Evolutionary conservation across 1,139 yeast species (phyloP), one percentile per base, ranked within the genome.

Genomic region (Suhomyces choctaworum): DNA sequence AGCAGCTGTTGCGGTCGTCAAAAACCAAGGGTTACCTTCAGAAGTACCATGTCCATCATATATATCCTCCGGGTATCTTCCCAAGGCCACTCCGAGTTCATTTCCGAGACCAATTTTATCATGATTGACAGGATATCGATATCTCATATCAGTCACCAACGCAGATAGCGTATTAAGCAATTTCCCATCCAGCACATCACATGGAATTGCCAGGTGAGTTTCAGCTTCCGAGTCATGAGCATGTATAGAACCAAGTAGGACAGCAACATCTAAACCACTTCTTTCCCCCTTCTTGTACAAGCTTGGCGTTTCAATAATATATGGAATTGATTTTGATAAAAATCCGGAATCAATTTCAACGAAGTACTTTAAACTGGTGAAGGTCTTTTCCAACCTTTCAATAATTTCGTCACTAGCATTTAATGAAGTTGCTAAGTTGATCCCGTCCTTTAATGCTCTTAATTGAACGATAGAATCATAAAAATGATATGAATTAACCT

Each of bases 11-110:
- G 92, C 79, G 0, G 97, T 90, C 15, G 94, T 73, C 41, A 92
- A 74, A 55, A 90, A 90, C 98, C 97, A 92, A 2, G 98, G 97
- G 52, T 92, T 92, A 2, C 97, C 97, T 47, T 80, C 83, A 11
- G 83, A 70, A 0, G 74, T 67, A 0, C 80, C 82, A 41, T 73
- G 66, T 0, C 97, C 97, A 58, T 90, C 85, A 58, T 92, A 92
- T 9, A 84, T 61, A 60, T 92, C 98, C 53, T 90, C 97, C 0
- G 97, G 96, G 53, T 92, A 92, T 51, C 98, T 69, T 2, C 98
- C 98, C 32, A 90, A 62, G 0, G 86, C 96, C 27, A 82, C 79
- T 0, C 94, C 95, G 16, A 63, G 50, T 15, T 62, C 62, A 21
- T 42, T 39, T 5, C 40, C 39, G 51, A 54, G 41, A 2, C 69